A percentile compares a stretch with the other conserved stretches of the same genome.
These are phyloP conservation scores for Triticum turgidum DNA, from an alignment of 176 grass and related monocot genomes.

Conservation along the genomic window DNA sequence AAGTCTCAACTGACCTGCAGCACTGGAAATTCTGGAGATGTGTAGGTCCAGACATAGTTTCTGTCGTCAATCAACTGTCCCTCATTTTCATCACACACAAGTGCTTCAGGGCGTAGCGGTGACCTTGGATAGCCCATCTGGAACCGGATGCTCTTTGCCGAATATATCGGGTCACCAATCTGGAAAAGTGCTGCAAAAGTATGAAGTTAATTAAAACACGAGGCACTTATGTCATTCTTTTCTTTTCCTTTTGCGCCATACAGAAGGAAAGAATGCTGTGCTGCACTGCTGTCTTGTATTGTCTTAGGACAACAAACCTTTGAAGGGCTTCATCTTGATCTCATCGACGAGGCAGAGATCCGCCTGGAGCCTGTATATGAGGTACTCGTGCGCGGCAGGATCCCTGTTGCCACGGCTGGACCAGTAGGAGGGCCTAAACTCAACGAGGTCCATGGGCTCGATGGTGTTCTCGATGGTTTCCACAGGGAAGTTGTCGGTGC, in stretches of 20 bases:
- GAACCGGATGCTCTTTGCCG: conserved; percentile 51
- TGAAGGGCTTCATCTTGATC: conserved; percentile 65
- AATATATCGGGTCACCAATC: conserved; percentile 56
- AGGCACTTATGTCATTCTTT: no score
- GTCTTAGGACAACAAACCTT: not conserved
- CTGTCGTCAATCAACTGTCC: conserved; percentile 22
- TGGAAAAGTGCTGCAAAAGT: conserved; percentile 54
- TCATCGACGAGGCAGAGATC: conserved; percentile 50
- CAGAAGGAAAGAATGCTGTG: no score
- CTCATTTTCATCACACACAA: conserved; percentile 39
- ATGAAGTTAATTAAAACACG: no score
- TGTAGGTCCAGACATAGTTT: conserved; percentile 62
- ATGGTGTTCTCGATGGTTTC: no score
- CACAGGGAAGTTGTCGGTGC: conserved; percentile 28
- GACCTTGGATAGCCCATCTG: conserved; percentile 53
- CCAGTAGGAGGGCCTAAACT: conserved; percentile 52
- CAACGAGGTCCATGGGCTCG: conserved; percentile 2
- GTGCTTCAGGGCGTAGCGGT: not conserved
- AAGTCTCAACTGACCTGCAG: conserved; percentile 35
- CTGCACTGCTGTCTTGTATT: no score
- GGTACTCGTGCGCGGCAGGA: conserved; percentile 33
- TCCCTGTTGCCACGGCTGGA: conserved; percentile 46
- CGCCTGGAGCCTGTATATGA: conserved; percentile 40
- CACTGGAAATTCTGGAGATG: conserved; percentile 71
- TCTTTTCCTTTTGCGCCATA: no score